A percentile compares a stretch with the other conserved stretches of the same genome.
Conservation (phyloP, 768 basidiomycete genomes). For the Termitomyces sp. region DNA sequence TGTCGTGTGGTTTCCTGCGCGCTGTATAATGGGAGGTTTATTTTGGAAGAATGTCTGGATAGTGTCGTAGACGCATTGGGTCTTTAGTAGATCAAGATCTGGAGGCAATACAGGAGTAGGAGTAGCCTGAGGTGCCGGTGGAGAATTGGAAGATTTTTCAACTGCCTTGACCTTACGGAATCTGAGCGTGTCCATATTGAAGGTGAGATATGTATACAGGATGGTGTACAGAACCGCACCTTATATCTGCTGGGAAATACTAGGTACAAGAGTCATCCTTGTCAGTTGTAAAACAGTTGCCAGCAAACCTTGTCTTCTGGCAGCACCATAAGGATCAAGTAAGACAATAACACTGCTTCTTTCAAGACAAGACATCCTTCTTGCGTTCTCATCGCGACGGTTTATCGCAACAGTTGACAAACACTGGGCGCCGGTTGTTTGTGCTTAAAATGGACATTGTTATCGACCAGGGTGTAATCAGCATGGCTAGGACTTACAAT, state of each 20-base stretch:
- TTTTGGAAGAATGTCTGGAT: conserved; percentile 1
- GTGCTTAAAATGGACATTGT: too few species aligned
- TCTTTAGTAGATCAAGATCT: neutral
- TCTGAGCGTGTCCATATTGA: neutral
- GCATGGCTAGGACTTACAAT: too few species aligned
- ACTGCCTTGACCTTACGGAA: neutral
- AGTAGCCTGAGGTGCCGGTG: neutral
- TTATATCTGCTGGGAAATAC: neutral
- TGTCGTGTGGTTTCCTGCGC: neutral
- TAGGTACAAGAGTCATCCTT: neutral
- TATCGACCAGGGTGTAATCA: too few species aligned
- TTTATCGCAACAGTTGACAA: too few species aligned
- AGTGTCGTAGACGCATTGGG: neutral
- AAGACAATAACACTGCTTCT: too few species aligned
- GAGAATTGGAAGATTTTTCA: neutral
- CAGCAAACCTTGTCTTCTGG: too few species aligned
- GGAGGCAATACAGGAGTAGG: neutral
- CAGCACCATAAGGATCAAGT: too few species aligned
- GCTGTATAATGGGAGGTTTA: neutral
- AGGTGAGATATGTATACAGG: neutral
- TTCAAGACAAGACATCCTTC: too few species aligned
- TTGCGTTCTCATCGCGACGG: too few species aligned
- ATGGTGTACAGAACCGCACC: neutral
- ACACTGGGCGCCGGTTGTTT: too few species aligned
- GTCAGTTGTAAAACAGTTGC: too few species aligned